phyloP scores from a whole-genome alignment of 768 basidiomycete genomes.

The Boletus vinaceobasis region DNA sequence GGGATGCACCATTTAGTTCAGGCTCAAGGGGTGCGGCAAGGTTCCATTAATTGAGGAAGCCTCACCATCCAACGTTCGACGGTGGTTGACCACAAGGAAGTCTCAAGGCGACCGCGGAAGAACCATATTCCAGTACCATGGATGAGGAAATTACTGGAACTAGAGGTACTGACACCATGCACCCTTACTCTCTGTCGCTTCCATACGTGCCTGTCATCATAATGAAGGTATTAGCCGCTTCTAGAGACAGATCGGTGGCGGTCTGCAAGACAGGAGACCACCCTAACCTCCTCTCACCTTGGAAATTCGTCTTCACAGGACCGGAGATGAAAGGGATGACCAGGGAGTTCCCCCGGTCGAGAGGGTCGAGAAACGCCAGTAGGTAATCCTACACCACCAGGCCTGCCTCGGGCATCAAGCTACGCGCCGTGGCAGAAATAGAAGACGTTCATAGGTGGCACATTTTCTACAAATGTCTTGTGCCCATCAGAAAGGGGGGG shows the following conservation, averaged over 20 bases:
- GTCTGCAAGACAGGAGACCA: conserved; percentile 12
- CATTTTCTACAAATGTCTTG: conserved; percentile 5
- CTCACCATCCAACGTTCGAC: conserved; percentile 1
- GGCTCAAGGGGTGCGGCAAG: conserved; percentile 1
- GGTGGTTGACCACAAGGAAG: conserved; percentile 20
- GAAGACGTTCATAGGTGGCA: conserved; percentile 18
- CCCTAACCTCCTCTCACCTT: conserved; percentile 11
- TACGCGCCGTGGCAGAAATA: conserved; percentile 20
- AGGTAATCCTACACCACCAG: conserved; percentile 8
- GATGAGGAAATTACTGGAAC: conserved; percentile 11
- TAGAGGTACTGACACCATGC: conserved; percentile 8
- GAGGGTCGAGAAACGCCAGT: conserved; percentile 1
- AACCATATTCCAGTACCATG: conserved; percentile 1
- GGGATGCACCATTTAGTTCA: conserved; percentile 1
- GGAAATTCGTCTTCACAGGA: conserved; percentile 14
- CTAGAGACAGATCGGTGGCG: conserved; percentile 17
- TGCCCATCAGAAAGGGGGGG: conserved; percentile 12
- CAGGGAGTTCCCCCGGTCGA: conserved; percentile 2
- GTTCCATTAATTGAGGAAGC: conserved; percentile 24
- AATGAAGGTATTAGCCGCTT: conserved; percentile 12
- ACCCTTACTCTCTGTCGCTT: conserved; percentile 9
- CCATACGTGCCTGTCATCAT: conserved; percentile 10
- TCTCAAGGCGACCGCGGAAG: conserved; percentile 26
- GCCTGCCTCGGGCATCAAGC: conserved; percentile 18
- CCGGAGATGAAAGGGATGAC: conserved; percentile 25